phyloP scores from a whole-genome alignment of 345 rosid genomes.

The Citrus glauca region DNA sequence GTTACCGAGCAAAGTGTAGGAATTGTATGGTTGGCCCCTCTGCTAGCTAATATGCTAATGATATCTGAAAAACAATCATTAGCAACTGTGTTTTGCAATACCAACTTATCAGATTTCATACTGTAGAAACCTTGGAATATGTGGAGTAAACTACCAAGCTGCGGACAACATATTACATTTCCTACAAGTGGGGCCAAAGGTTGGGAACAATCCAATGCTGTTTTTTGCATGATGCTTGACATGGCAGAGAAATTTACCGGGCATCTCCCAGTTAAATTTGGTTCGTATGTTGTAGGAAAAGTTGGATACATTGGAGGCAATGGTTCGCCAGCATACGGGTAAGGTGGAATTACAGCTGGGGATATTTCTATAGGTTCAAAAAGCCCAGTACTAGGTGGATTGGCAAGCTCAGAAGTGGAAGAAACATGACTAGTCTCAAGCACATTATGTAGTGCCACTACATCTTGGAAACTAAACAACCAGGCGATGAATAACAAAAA shows the following conservation, averaged over 20 bases:
- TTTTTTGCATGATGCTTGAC: conserved; percentile 54
- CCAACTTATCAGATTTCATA: conserved; percentile 65
- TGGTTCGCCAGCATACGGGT: conserved; percentile 53
- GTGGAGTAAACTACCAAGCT: conserved; percentile 76
- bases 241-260: conserved; percentile 76
- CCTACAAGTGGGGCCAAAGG: conserved; percentile 82
- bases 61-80: conserved; percentile 96
- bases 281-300: conserved; percentile 73
- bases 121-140: conserved; percentile 69
- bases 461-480: conserved; percentile 68
- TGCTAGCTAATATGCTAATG: conserved; percentile 73
- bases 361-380: conserved; percentile 93
- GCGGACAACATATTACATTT: conserved; percentile 94
- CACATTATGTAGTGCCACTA: conserved; percentile 35
- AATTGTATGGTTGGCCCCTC: conserved; percentile 71
- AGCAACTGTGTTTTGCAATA: conserved; percentile 60
- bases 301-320: conserved; percentile 82
- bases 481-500: conserved; percentile 59
- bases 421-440: conserved; percentile 44
- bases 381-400: conserved; percentile 62
- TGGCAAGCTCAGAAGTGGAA: conserved; percentile 52
- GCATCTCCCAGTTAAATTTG: conserved; percentile 84
- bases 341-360: conserved; percentile 70
- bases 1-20: conserved; percentile 75
- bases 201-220: conserved; percentile 82